Conservation (phyloP, 441 rosid genomes). For the Erodium texanum region DNA sequence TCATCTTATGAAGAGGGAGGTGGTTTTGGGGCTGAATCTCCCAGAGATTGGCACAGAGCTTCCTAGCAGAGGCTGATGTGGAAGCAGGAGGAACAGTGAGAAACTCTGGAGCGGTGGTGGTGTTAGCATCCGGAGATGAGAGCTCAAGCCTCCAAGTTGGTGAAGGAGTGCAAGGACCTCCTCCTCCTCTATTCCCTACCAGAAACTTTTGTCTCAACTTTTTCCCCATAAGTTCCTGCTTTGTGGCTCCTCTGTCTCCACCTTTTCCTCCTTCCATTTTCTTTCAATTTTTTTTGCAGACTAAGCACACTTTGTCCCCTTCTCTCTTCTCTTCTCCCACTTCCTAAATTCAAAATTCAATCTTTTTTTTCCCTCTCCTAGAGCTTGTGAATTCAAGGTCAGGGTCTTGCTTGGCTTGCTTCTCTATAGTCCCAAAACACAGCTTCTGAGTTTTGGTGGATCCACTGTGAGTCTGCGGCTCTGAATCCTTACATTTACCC, state of each 20-base stretch:
- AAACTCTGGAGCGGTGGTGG: slow-evolving; percentile 22
- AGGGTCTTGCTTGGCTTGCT: background rate
- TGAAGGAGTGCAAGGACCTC: slow-evolving; percentile 47
- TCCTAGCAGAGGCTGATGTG: slow-evolving; percentile 41
- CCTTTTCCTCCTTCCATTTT: slow-evolving; percentile 2
- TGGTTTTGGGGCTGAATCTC: slow-evolving; percentile 37
- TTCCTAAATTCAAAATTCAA: slow-evolving; percentile 16
- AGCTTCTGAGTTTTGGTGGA: too few relatives aligned
- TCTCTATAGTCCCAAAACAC: too few relatives aligned
- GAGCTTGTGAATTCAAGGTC: background rate
- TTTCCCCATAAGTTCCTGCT: slow-evolving; percentile 57
- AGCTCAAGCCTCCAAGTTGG: slow-evolving; percentile 22
- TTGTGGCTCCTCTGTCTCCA: slow-evolving; percentile 9
- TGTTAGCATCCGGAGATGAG: slow-evolving; percentile 5
- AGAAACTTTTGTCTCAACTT: slow-evolving; percentile 51
- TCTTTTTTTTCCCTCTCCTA: background rate
- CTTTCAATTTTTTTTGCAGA: background rate
- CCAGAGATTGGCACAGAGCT: slow-evolving; percentile 73
- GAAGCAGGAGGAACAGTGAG: slow-evolving; percentile 5
- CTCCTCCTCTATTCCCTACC: slow-evolving; percentile 40
- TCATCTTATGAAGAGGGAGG: slow-evolving; percentile 28
- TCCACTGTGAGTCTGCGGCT: too few relatives aligned
- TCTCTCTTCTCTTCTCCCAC: slow-evolving; percentile 2
- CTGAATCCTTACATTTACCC: too few relatives aligned
- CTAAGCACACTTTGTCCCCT: background rate